Evolutionary conservation across 1,284 basidiomycete genomes (phyloP).

Genomic region (Bjerkandera adusta): DNA sequence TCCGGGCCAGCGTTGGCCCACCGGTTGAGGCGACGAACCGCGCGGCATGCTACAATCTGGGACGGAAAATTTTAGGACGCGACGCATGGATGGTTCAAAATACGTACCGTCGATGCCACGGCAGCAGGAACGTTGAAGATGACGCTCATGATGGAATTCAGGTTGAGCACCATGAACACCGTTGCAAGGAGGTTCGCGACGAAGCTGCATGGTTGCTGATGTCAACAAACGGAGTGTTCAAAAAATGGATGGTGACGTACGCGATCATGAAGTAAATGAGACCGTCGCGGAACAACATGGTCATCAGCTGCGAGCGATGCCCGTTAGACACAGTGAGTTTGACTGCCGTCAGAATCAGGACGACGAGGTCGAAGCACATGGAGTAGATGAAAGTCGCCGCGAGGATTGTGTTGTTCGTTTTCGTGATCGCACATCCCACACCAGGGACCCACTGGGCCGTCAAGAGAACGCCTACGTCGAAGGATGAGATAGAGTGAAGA

Average conservation of each 20-base stretch:
- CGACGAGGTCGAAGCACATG: slow-evolving; percentile 68
- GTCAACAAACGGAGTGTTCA: background rate
- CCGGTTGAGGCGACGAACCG: slow-evolving; percentile 64
- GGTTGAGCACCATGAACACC: slow-evolving; percentile 32
- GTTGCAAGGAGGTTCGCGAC: slow-evolving; percentile 30
- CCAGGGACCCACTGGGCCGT: slow-evolving; percentile 52
- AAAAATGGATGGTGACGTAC: slow-evolving; percentile 13
- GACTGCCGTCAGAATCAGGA: slow-evolving; percentile 55
- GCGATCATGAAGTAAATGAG: slow-evolving; percentile 33
- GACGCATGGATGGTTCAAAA: background rate
- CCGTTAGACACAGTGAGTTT: slow-evolving; percentile 28
- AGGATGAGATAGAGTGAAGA: slow-evolving; percentile 40
- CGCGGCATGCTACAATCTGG: slow-evolving; percentile 55
- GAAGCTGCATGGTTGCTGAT: background rate
- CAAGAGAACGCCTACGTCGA: slow-evolving; percentile 48
- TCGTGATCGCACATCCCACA: slow-evolving; percentile 49
- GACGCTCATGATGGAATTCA: slow-evolving; percentile 33
- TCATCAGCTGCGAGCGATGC: slow-evolving; percentile 28
- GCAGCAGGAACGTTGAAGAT: slow-evolving; percentile 34
- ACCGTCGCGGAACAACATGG: slow-evolving; percentile 31
- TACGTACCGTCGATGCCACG: slow-evolving; percentile 29
- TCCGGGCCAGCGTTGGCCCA: slow-evolving; percentile 51
- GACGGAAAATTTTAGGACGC: background rate
- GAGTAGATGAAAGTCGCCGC: slow-evolving; percentile 70
- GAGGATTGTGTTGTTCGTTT: slow-evolving; percentile 54